Conservation (phyloP, 768 basidiomycete genomes). For the Tricholoma matsutake region DNA sequence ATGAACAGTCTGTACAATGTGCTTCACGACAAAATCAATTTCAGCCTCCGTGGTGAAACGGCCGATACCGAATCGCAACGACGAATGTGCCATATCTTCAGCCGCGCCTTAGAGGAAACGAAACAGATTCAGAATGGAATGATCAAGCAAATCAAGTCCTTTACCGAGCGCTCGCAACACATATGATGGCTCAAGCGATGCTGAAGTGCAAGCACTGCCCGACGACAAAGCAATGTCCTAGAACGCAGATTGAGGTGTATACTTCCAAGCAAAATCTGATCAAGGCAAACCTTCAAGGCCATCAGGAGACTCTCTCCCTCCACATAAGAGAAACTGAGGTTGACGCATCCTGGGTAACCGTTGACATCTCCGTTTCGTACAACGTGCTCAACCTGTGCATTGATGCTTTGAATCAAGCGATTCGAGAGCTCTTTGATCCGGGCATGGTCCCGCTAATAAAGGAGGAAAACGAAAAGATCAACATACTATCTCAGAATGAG, state of each 20-base stretch:
- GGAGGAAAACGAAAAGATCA: constrained; percentile 18
- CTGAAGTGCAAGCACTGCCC: constrained; percentile 97
- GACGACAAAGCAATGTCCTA: constrained; percentile 97
- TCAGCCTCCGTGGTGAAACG: constrained; percentile 98
- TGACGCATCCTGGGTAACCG: constrained; percentile 96
- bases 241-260: constrained; percentile 4
- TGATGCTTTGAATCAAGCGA: constrained; percentile 78
- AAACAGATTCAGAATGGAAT: constrained; percentile 1
- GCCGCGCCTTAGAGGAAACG: constrained; percentile 64
- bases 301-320: constrained; percentile 97
- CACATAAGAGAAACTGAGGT: constrained; percentile 93
- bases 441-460: constrained; percentile 69
- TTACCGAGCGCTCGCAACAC: constrained; percentile 91
- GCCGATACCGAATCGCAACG: constrained; percentile 94
- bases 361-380: constrained; percentile 89
- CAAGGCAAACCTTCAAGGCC: constrained; percentile 79
- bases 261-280: constrained; percentile 1
- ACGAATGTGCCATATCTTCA: constrained; percentile 99
- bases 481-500: constrained; percentile 2
- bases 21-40: constrained; percentile 88
- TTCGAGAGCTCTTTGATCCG: constrained; percentile 74
- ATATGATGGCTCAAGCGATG: constrained; percentile 97
- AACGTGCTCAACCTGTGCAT: constrained; percentile 82
- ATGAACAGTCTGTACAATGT: constrained; percentile 85
- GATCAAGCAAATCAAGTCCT: constrained; percentile 8